These are phyloP conservation scores for Colletotrichum sp. DNA, from an alignment of 2,329 filamentous ascomycete species.

Conservation along the genomic window DNA sequence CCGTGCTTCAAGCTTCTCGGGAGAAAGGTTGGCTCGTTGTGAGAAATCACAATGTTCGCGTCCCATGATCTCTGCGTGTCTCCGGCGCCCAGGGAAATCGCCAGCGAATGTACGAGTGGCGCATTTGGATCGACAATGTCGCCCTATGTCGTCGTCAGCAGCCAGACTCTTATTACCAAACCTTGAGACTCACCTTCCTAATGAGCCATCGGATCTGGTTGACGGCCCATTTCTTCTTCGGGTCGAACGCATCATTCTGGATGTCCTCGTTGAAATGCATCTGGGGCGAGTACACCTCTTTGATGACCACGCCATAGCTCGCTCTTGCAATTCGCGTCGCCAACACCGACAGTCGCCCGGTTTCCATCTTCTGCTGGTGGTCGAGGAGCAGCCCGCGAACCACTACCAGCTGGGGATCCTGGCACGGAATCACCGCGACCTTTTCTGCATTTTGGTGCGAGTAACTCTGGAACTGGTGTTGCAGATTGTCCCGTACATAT, in stretches of 20 bases:
- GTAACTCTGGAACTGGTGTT: constrained; percentile 37
- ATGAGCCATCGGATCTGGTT: constrained; percentile 50
- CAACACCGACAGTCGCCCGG: constrained; percentile 45
- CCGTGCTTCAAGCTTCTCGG: constrained; percentile 42
- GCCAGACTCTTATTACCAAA: neutral
- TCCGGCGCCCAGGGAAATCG: constrained; percentile 35
- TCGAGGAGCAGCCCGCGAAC: constrained; percentile 59
- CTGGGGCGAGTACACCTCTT: constrained; percentile 38
- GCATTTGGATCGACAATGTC: constrained; percentile 41
- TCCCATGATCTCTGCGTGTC: constrained; percentile 41
- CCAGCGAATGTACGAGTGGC: constrained; percentile 37
- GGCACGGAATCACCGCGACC: constrained; percentile 45
- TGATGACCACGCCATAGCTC: constrained; percentile 47
- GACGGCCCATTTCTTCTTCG: constrained; percentile 40
- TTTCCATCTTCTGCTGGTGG: constrained; percentile 51
- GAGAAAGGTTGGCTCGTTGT: constrained; percentile 38
- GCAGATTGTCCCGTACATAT: constrained; percentile 48
- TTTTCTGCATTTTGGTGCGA: constrained; percentile 39
- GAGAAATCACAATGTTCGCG: constrained; percentile 43
- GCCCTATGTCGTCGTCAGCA: constrained; percentile 23
- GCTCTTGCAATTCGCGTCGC: constrained; percentile 44
- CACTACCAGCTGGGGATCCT: constrained; percentile 60
- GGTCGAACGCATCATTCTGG: constrained; percentile 35
- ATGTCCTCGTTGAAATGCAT: constrained; percentile 41
- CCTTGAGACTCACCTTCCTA: constrained; percentile 32